Base-by-base conservation (phyloP, 352 stramenopile species). In the Globisporangium alternatum region DNA sequence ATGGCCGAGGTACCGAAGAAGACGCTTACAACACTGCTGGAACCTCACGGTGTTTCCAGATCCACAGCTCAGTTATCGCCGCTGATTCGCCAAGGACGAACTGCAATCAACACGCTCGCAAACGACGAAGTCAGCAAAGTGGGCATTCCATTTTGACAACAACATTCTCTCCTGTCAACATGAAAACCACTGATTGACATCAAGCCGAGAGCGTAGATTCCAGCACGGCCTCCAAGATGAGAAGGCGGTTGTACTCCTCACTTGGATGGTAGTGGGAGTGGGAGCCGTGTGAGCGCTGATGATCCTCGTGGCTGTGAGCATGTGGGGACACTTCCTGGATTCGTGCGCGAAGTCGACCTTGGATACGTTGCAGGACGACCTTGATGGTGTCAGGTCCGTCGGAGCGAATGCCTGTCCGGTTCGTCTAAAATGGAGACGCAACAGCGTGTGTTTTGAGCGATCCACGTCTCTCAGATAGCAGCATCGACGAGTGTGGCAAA, bases 171-270 rank as follows among this genome's bases (percentile, higher is more conserved):
- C 12, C 8, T 48, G 19, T n/a, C 17, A 48, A 28, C 17, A 15
- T 19, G 17, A 51, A n/a, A 10, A 28, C 44, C 6, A 30, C 5
- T 17, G 19, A 21, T 6, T 6, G 35, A 7, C 19, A 30, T 58
- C 10, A 75, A 37, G 61, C 47, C 19, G 69, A 67, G 51, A 82
- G 44, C 28, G 77, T 80, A 21, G 76, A 81, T 21, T 57, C 56
- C 25, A 88, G 61, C 31, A 73, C 71, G 47, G 75, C 78, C 67
- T 88, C 72, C 37, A 88, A 57, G 25, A 88, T 72, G 51, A 82
- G 69, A n/a, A 86, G 57, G 31, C 80, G 76, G 13, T 65, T 69
- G 41, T 59, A 62, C 35, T 72, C 56, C 53, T 58, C 64, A 33
- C 2, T 17, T 21, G 54, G 33, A 22, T 48, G 35, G 52, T 64